Conservation (phyloP, 257 asterid species). For the Henckelia pumila region DNA sequence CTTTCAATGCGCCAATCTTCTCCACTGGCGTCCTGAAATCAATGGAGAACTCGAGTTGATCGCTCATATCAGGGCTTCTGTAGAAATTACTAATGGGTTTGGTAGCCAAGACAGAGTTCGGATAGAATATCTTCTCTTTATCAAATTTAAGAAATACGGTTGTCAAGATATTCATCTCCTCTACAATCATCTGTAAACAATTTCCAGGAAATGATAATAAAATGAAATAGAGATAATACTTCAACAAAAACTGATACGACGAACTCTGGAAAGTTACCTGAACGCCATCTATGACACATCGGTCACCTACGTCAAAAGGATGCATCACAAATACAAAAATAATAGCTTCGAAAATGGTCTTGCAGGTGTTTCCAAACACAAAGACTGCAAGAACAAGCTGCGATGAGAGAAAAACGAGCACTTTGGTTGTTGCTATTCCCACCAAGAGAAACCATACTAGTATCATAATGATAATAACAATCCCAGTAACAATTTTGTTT, state of each 20-base stretch:
- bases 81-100: constrained; percentile 56
- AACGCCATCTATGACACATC: constrained; percentile 54
- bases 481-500: constrained; percentile 41
- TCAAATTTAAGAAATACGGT: constrained; percentile 42
- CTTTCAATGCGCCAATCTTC: constrained; percentile 68
- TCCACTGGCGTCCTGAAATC: constrained; percentile 75
- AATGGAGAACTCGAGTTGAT: constrained; percentile 61
- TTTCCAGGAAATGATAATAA: background rate
- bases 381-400: constrained; percentile 57
- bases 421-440: constrained; percentile 57
- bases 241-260: background rate
- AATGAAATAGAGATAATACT: constrained; percentile 7
- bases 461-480: constrained; percentile 35
- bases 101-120: constrained; percentile 41
- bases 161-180: constrained; percentile 52
- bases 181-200: constrained; percentile 45
- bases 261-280: constrained; percentile 34
- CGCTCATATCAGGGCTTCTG: constrained; percentile 95
- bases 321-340: constrained; percentile 65
- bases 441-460: constrained; percentile 52
- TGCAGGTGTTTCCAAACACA: constrained; percentile 68
- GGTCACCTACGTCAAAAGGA: constrained; percentile 65
- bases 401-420: constrained; percentile 49
- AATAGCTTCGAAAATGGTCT: constrained; percentile 59
- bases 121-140: constrained; percentile 43